Evolutionary conservation across 257 asterid species (phyloP), one percentile per base, ranked within the genome.

Genomic region (Nicotiana otophora): DNA sequence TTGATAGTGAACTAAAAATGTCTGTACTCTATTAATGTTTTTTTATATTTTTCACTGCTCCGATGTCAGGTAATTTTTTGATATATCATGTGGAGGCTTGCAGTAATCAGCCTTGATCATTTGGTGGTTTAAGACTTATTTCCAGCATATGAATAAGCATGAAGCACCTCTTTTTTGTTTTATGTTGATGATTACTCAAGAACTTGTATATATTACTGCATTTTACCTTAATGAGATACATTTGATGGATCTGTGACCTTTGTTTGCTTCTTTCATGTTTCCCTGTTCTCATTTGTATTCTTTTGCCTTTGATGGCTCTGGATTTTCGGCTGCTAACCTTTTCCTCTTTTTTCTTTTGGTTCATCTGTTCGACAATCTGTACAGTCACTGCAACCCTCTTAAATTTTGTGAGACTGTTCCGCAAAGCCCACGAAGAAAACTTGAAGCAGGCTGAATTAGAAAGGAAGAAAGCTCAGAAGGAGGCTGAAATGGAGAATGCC

Each of bases 381-480:
- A 93, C 98, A 96, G 99, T 97, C 85, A 91, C 91, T 19, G 95
- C 93, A 42, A 95, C 97, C 82, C 97, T 97, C 88, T 88, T 91
- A 88, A 97, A 93, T 89, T 97, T 97, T 84, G 97, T 97, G 88
- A 88, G 96, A 85, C 79, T 93, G 91, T 97, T 93, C 89, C 90
- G 91, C 70, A 95, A 93, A 85, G 98, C 99, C 51, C 97, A 90
- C 15, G 99, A 97, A 81, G 99, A 97, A 82, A 97, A 97, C 78
- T 86, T 90, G 80, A 97, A 95, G 85, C 99, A 97, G 86, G 98
- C 94, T 57, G 99, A 97, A 83, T 86, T 93, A 7, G 99, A 97
- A 88, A 97, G 89, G 95, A 96, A 96, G 93, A 93, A 93, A 91
- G 98, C 97, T 84, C 96, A 86, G 81, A 94, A 93, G 92, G 98